Evolutionary conservation across 768 basidiomycete species (phyloP).

Genomic region (Porphyrellus cyaneotinctus): DNA sequence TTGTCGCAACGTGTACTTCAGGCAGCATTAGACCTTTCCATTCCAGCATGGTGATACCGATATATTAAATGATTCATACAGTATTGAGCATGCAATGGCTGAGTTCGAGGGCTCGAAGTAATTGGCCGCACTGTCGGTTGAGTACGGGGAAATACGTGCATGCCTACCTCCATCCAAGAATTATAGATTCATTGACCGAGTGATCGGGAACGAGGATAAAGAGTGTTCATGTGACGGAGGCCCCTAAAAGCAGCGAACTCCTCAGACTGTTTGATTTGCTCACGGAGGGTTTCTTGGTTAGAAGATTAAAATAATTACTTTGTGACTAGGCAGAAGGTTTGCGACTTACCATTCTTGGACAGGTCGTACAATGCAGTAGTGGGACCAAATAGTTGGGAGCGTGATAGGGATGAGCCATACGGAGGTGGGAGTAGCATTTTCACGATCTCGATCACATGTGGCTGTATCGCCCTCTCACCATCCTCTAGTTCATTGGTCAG

Average conservation of each 20-base stretch:
- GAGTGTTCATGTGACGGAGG: not conserved
- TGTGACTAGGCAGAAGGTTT: not conserved
- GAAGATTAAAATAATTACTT: not conserved
- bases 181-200: not conserved
- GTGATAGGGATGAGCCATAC: not conserved
- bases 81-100: no score
- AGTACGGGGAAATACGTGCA: not conserved
- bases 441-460: not conserved
- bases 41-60: no score
- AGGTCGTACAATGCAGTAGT: not conserved
- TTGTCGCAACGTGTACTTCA: no score
- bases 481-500: not conserved
- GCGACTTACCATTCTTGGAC: not conserved
- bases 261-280: not conserved
- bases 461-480: not conserved
- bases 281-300: not conserved
- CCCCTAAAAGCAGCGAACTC: not conserved
- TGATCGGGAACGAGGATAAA: not conserved
- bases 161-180: not conserved
- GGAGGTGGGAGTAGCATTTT: not conserved
- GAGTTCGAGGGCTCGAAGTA: no score
- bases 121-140: no score
- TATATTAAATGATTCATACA: no score
- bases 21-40: no score
- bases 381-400: not conserved